These are phyloP conservation scores for Neurospora crassa DNA, from an alignment of 2,329 filamentous ascomycete genomes.

Conservation along the genomic window DNA sequence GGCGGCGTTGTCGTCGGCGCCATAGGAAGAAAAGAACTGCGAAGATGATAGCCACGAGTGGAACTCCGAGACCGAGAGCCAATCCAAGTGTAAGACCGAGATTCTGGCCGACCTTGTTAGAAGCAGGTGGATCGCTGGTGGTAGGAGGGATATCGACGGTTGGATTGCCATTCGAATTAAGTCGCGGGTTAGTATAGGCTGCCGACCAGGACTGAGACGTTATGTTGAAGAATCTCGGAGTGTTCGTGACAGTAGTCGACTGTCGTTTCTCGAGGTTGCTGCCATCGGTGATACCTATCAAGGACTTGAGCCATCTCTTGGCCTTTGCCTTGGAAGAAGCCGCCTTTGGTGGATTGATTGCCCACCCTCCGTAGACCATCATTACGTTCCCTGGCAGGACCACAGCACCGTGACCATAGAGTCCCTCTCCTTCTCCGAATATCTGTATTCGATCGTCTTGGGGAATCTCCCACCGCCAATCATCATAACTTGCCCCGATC, in stretches of 20 bases:
- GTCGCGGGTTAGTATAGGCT: constrained; percentile 37
- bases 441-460: constrained; percentile 30
- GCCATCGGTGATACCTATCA: background rate
- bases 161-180: background rate
- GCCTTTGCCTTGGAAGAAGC: constrained; percentile 19
- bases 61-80: constrained; percentile 49
- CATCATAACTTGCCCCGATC: constrained; percentile 64
- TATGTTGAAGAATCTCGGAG: constrained; percentile 44
- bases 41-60: constrained; percentile 37
- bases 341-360: constrained; percentile 30
- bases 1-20: constrained; percentile 33
- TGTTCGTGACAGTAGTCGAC: constrained; percentile 6
- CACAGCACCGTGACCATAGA: constrained; percentile 55
- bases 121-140: background rate
- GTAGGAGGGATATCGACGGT: constrained; percentile 7
- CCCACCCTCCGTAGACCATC: constrained; percentile 57
- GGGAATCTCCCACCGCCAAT: constrained; percentile 65
- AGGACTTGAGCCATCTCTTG: constrained; percentile 17
- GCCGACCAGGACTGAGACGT: constrained; percentile 45
- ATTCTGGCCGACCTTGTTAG: background rate
- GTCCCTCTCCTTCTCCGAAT: constrained; percentile 24
- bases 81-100: constrained; percentile 8
- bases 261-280: background rate
- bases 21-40: constrained; percentile 33
- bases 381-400: constrained; percentile 58